Evolutionary conservation across 2,329 filamentous ascomycete genomes (phyloP).

Genomic region (Apiospora saccharicola): DNA sequence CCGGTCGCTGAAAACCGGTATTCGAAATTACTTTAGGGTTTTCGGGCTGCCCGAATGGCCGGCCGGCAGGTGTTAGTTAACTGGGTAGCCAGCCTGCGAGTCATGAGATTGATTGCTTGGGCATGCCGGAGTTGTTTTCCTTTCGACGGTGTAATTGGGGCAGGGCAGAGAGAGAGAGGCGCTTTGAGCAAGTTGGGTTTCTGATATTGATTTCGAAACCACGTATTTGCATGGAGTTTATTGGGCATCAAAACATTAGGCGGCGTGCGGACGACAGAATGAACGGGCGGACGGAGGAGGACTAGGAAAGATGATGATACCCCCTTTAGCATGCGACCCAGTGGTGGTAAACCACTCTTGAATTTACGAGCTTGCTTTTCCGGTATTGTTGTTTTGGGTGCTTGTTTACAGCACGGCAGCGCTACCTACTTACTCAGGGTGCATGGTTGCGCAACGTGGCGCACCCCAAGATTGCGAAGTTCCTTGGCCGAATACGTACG

Average conservation of each 20-base stretch:
- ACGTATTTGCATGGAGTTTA: slow-evolving; percentile 1
- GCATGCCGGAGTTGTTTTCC: background rate
- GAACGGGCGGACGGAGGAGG: background rate
- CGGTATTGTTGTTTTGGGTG: background rate
- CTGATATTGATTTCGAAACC: background rate
- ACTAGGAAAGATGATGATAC: slow-evolving; percentile 13
- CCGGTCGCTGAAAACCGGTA: background rate
- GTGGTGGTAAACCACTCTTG: background rate
- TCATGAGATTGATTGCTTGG: background rate
- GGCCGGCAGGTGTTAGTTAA: background rate
- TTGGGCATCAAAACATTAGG: background rate
- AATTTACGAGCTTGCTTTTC: background rate
- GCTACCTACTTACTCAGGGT: background rate
- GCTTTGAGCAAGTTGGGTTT: background rate
- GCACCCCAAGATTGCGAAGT: background rate
- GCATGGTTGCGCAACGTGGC: background rate
- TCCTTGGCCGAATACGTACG: background rate
- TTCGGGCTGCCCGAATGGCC: too few species aligned
- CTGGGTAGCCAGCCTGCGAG: background rate
- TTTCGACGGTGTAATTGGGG: background rate
- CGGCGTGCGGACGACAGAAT: background rate
- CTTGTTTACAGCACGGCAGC: background rate
- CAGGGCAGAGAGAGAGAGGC: too few species aligned
- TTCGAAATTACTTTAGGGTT: background rate
- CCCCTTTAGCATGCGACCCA: slow-evolving; percentile 1